Percentiles rank a stretch among this genome's conserved stretches.
Evolutionary conservation across 2,329 filamentous ascomycete genomes (phyloP).

Genomic region (Fusarium keratoplasticum): DNA sequence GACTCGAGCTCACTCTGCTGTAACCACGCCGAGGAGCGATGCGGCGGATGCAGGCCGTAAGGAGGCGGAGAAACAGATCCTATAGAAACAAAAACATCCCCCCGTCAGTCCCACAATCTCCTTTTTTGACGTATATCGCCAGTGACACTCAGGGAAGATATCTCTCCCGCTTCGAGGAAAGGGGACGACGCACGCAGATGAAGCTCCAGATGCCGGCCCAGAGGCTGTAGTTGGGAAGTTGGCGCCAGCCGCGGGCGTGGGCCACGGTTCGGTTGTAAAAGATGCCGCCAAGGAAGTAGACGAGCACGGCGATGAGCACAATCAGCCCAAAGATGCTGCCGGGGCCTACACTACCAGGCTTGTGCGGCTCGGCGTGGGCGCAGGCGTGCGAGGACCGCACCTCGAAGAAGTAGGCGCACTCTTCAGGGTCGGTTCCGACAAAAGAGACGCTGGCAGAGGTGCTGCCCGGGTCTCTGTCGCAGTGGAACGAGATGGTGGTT

Average conservation of each 20-base stretch:
- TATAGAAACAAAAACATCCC: conserved; percentile 45
- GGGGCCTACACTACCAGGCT: conserved; percentile 77
- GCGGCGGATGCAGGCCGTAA: conserved; percentile 76
- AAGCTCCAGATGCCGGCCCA: conserved; percentile 92
- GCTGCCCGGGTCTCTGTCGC: conserved; percentile 82
- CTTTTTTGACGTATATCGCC: not conserved
- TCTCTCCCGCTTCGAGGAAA: conserved; percentile 45
- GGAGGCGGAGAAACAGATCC: conserved; percentile 75
- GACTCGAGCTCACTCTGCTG: conserved; percentile 68
- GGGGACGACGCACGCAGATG: conserved; percentile 69
- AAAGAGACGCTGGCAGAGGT: conserved; percentile 81
- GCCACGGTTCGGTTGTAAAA: conserved; percentile 96
- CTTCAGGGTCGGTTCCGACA: conserved; percentile 83
- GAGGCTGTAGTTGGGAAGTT: conserved; percentile 92
- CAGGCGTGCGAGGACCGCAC: conserved; percentile 88
- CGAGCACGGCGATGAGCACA: conserved; percentile 78
- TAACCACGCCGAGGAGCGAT: conserved; percentile 76
- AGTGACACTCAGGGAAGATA: conserved; percentile 42
- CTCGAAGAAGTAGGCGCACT: conserved; percentile 97
- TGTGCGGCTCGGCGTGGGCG: conserved; percentile 73
- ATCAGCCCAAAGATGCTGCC: conserved; percentile 90
- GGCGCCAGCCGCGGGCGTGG: conserved; percentile 94
- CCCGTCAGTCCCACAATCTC: conserved; percentile 40
- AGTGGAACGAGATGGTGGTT: conserved; percentile 91
- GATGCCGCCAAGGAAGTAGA: conserved; percentile 91